Evolutionary conservation across 306 rosid species (phyloP).

Genomic region (Fragaria nilgerrensis): DNA sequence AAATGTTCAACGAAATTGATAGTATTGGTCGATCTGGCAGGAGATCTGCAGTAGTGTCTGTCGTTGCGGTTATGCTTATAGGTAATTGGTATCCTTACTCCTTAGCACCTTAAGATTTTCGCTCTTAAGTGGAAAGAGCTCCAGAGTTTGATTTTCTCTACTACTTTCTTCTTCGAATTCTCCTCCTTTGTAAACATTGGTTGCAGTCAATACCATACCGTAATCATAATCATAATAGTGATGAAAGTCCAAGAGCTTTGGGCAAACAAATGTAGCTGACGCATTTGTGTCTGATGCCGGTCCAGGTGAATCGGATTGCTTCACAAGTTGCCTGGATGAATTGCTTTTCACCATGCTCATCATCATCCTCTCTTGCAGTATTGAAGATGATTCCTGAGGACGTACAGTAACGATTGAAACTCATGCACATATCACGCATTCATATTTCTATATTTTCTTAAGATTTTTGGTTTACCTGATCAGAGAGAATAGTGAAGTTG

Average conservation of each 20-base stretch:
- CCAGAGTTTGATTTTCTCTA: slow-evolving; percentile 36
- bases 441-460: no score
- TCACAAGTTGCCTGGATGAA: neutral
- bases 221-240: neutral
- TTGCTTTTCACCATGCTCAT: neutral
- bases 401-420: slow-evolving; percentile 16
- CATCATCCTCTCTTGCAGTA: slow-evolving; percentile 5
- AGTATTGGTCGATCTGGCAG: slow-evolving; percentile 27
- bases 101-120: slow-evolving; percentile 21
- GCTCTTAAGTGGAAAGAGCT: slow-evolving; percentile 55
- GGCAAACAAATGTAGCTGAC: neutral
- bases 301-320: neutral
- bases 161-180: neutral
- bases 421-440: neutral
- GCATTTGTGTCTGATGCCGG: neutral
- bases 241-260: slow-evolving; percentile 21
- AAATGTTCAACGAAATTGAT: slow-evolving; percentile 49
- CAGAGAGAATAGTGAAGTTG: slow-evolving; percentile 38
- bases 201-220: neutral
- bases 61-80: slow-evolving; percentile 15
- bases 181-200: neutral
- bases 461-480: slow-evolving; percentile 5
- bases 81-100: slow-evolving; percentile 12
- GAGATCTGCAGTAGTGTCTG: slow-evolving; percentile 14
- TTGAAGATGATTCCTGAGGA: slow-evolving; percentile 48